Percentiles rank a stretch among this genome's conserved stretches.
phyloP scores from a whole-genome alignment of 441 rosid genomes.

The Pelargonium hybrid region DNA sequence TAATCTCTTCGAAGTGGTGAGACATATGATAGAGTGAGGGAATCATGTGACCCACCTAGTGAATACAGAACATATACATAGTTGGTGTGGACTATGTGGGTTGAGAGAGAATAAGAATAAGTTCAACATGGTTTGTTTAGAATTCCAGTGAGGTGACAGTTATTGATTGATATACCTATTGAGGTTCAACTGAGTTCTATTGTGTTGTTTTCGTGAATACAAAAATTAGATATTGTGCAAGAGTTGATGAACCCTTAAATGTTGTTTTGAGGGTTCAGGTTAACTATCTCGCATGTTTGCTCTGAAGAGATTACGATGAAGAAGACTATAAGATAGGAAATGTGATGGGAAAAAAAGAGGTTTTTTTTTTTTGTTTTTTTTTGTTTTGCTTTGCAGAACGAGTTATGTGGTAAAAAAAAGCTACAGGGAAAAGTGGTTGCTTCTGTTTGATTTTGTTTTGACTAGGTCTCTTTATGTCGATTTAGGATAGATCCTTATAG shows the following conservation, averaged over 20 bases:
- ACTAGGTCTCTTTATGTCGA: background rate
- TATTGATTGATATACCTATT: background rate
- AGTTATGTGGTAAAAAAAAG: background rate
- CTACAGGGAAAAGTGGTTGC: background rate
- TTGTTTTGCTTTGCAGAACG: too few relatives aligned
- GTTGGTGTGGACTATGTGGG: too few relatives aligned
- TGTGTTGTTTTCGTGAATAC: background rate
- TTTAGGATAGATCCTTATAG: background rate
- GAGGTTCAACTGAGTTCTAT: background rate
- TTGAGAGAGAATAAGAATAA: too few relatives aligned
- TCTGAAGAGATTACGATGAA: background rate
- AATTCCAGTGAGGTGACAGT: too few relatives aligned
- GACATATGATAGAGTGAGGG: too few relatives aligned
- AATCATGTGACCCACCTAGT: too few relatives aligned
- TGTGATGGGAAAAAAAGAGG: background rate
- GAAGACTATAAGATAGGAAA: background rate
- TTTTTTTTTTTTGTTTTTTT: too few relatives aligned
- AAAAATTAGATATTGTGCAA: background rate
- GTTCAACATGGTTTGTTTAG: too few relatives aligned
- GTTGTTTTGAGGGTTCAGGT: background rate
- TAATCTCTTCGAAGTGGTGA: too few relatives aligned
- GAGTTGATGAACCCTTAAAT: background rate
- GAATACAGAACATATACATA: too few relatives aligned
- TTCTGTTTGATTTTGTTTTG: background rate
- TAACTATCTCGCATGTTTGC: background rate